Base-by-base conservation (phyloP, 2,329 filamentous ascomycete species). In the Calonectria henricotiae region DNA sequence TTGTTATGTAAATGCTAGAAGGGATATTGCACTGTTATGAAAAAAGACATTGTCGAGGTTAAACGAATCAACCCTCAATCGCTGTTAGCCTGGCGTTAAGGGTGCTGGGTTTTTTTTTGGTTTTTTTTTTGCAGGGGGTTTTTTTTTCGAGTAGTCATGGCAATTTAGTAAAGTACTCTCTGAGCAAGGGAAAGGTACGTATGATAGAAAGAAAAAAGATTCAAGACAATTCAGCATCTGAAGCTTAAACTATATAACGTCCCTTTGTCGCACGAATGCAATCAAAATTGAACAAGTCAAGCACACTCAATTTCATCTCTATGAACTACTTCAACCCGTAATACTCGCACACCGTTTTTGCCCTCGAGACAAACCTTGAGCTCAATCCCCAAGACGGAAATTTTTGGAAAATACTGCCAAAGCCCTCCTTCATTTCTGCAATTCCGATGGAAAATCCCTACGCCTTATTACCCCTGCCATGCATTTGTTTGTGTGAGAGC, bases 221-320 rank as follows among this genome's bases (percentile, higher is more conserved):
- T 13, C 4, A 55, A 55, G 17, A 20, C 2, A 55, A 37, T 55
- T 54, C 17, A 54, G 35, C 30, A 54, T 15, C 1, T 37, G 17
- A 35, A 4, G 8, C 20, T 23, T 13, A 54, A 12, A 35, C 17
- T 9, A 23, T 20, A 8, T 37, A 37, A 30, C 1, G 2, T 35
- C 25, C 20, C 17, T n/a, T 13, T 15, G n/a, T 2, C 49, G 39
- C 3, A 27, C 47, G 4, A 11, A 12, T 7, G n/a, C 20, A 15
- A 30, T 49, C n/a, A 46, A 46, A 51, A 43, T 27, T 23, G 27
- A 55, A 39, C 32, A 61, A 30, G 63, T 44, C 65, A 69, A 73
- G 65, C 68, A 75, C 73, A 78, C 69, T 71, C 68, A 75, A 77
- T 76, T 77, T 76, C 69, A 77, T 74, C 58, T 76, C 73, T 75